Conservation (phyloP, 2,329 filamentous ascomycete species). For the Fusarium nisikadoi region DNA sequence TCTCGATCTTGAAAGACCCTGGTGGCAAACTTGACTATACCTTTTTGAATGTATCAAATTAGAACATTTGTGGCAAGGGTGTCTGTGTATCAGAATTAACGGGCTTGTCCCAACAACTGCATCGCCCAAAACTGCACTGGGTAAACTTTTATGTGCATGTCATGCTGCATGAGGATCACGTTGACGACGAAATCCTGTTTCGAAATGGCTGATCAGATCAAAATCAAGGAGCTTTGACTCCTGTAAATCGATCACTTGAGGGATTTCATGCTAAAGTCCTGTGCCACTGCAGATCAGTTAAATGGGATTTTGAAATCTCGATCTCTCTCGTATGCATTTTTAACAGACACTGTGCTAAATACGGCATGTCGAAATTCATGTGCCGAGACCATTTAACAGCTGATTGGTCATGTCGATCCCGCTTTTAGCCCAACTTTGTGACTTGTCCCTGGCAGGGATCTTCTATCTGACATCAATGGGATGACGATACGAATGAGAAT, state of each 20-base stretch:
- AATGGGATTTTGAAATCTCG: slow-evolving; percentile 1
- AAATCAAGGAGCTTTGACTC: not conserved
- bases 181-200: not conserved
- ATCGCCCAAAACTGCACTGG: not conserved
- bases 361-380: not conserved
- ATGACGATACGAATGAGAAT: not conserved
- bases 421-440: slow-evolving; percentile 1
- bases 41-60: slow-evolving; percentile 17
- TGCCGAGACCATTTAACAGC: not conserved
- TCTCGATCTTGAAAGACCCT: not conserved
- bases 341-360: slow-evolving; percentile 7
- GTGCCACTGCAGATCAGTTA: not conserved
- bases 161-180: not conserved
- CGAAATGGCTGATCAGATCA: too few relatives aligned
- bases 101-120: not conserved
- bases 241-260: not conserved
- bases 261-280: not conserved
- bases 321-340: slow-evolving; percentile 3
- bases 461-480: not conserved
- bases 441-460: not conserved
- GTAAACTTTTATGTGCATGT: not conserved
- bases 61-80: slow-evolving; percentile 19
- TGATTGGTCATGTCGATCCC: slow-evolving; percentile 19
- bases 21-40: slow-evolving; percentile 5
- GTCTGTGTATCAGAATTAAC: slow-evolving; percentile 19